Evolutionary conservation across 192 early-diverging fungal species (phyloP).

Genomic region (Bifiguratus adelaidae): DNA sequence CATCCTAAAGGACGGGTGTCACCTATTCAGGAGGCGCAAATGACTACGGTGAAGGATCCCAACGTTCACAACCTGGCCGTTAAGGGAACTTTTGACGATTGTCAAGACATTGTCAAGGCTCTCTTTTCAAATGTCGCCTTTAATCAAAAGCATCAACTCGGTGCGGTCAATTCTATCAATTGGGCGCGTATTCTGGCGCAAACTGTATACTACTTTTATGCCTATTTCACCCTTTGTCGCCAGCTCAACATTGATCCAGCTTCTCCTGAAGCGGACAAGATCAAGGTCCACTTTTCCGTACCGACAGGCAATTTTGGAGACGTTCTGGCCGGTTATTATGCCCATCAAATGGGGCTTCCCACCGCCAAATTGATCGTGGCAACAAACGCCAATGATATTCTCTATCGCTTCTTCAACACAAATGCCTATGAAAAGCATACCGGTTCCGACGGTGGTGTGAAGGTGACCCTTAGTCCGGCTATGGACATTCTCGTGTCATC

Average conservation of each 20-base stretch:
- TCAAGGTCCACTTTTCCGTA: constrained; percentile 66
- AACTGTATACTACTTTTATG: constrained; percentile 92
- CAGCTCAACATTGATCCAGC: constrained; percentile 31
- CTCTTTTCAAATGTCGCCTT: constrained; percentile 74
- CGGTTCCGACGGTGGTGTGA: constrained; percentile 35
- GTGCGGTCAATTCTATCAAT: constrained; percentile 98
- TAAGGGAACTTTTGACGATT: constrained; percentile 95
- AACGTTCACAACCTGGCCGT: constrained; percentile 94
- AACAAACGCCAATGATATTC: constrained; percentile 97
- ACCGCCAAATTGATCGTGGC: constrained; percentile 71
- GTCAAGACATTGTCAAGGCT: constrained; percentile 91
- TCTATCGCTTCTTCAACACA: constrained; percentile 86
- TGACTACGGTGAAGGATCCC: constrained; percentile 88
- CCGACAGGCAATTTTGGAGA: constrained; percentile 99
- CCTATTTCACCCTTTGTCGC: constrained; percentile 62
- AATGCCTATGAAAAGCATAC: constrained; percentile 75
- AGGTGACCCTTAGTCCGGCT: constrained; percentile 82
- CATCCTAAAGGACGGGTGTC: constrained; percentile 85
- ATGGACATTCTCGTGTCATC: constrained; percentile 97
- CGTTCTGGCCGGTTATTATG: constrained; percentile 87
- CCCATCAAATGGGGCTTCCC: constrained; percentile 85
- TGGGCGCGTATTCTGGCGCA: constrained; percentile 97
- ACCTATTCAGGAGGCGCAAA: constrained; percentile 95
- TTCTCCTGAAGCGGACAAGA: constrained; percentile 23
- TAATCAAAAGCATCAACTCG: constrained; percentile 65